Base-by-base conservation (phyloP, 1,284 basidiomycete species). In the Lentinula novae-zelandiae region DNA sequence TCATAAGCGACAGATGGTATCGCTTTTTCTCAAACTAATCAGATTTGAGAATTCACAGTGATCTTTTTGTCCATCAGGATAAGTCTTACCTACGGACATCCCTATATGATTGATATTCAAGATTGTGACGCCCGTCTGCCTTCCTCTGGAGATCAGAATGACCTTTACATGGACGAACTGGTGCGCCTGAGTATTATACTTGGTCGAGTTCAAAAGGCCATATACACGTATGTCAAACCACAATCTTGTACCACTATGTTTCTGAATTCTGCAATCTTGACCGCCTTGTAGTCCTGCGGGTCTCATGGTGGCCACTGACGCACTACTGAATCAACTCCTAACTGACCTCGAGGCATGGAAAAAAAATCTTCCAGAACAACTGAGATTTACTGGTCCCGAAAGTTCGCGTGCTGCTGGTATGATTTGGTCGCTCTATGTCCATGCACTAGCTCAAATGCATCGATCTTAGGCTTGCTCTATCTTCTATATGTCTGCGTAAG, bases 41-140 rank as follows among this genome's bases (percentile, higher is more conserved):
- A 40, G 52, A 39, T n/a, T 50, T 56, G 39, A 60, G 54, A 52
- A 57, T 66, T 60, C 50, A 66, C 48, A 59, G 62, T 64, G 53
- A 60, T 33, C 61, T 20, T 57, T 27, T 69, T 20, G 44, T 9
- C 44, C 12, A 22, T 20, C 7, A 92, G 89, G 89, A 82, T 85
- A 60, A 89, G 88, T 71, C 75, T 89, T 48, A 85, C 89, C 40
- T 94, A 90, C 69, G 92, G 92, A 0, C 90, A 92, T 67, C 92
- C 95, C 2, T 89, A 88, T 72, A 90, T 95, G 86, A 95, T 97
- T 66, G 93, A 96, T 72, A 84, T 97, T 2, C 86, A 90, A 65
- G 95, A 97, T 73, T 98, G 95, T 73, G 95, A 98, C 72, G 90
- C 92, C 12, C 86, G 94, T 49, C 77, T 96, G 39, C 94, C 93